Percentiles rank a stretch among this genome's conserved stretches.
Evolutionary conservation across 176 grass and related monocot species (phyloP).

Genomic region (Bonia amplexicaulis): DNA sequence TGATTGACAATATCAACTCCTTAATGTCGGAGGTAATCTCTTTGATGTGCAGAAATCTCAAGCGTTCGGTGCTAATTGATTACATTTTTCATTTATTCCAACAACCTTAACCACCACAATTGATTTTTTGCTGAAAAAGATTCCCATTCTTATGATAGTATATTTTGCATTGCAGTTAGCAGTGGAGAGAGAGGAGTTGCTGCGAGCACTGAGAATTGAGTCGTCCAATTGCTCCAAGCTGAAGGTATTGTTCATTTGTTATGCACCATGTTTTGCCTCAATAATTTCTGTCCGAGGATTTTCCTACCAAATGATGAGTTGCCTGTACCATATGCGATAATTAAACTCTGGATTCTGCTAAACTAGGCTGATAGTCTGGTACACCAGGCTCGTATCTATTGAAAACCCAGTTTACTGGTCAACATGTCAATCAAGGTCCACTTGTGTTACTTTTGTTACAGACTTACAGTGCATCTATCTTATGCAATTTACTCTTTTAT

Average conservation of each 20-base stretch:
- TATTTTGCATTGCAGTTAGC: constrained; percentile 60
- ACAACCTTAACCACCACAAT: neutral
- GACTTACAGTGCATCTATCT: constrained; percentile 11
- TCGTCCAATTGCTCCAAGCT: constrained; percentile 96
- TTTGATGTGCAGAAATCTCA: neutral
- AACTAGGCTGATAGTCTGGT: neutral
- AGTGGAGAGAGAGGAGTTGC: constrained; percentile 92
- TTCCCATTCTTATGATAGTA: neutral
- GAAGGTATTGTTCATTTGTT: constrained; percentile 58
- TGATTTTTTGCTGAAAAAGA: constrained; percentile 13
- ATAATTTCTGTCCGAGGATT: neutral
- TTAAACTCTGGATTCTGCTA: neutral
- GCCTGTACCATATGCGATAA: neutral
- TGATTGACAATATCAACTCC: constrained; percentile 70
- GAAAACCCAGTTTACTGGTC: neutral
- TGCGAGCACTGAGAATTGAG: constrained; percentile 80
- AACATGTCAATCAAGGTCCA: neutral
- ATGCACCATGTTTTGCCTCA: neutral
- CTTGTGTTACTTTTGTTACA: constrained; percentile 5
- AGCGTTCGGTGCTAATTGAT: neutral
- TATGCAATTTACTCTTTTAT: constrained; percentile 24
- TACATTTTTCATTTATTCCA: neutral
- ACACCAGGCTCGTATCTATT: neutral
- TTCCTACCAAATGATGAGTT: neutral
- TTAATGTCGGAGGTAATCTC: constrained; percentile 76